Evolutionary conservation across 2,329 filamentous ascomycete genomes (phyloP).

Genomic region (Aureobasidium sp.): DNA sequence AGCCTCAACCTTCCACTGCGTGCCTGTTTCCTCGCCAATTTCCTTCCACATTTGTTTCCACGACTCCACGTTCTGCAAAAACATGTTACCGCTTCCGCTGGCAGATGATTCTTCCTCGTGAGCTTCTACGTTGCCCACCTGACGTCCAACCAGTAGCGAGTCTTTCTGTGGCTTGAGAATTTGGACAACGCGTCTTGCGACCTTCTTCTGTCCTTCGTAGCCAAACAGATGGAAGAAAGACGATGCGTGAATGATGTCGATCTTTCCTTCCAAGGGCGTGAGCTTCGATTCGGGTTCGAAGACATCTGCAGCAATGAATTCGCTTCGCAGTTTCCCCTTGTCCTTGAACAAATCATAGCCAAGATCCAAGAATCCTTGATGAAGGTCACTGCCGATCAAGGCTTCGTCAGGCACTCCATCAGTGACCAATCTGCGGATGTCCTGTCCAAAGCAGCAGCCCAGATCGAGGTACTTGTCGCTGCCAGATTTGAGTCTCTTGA

Average conservation of each 20-base stretch:
- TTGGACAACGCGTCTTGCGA: conserved; percentile 27
- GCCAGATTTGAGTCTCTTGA: conserved; percentile 23
- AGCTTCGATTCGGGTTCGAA: conserved; percentile 27
- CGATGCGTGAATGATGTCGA: conserved; percentile 36
- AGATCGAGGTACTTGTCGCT: conserved; percentile 33
- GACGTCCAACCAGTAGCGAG: conserved; percentile 34
- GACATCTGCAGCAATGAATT: conserved; percentile 31
- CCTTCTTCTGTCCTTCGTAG: conserved; percentile 33
- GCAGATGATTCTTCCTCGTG: not conserved
- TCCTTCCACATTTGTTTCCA: conserved; percentile 34
- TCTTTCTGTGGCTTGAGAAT: conserved; percentile 30
- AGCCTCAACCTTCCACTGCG: conserved; percentile 30
- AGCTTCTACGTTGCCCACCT: conserved; percentile 29
- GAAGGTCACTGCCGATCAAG: conserved; percentile 29
- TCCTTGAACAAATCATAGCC: conserved; percentile 35
- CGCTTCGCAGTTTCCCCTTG: conserved; percentile 24
- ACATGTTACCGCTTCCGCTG: conserved; percentile 22
- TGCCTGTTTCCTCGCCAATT: conserved; percentile 32
- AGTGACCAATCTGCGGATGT: conserved; percentile 32
- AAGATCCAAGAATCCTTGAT: conserved; percentile 29
- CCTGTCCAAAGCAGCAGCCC: conserved; percentile 35
- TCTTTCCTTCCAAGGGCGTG: conserved; percentile 30
- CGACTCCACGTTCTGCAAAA: conserved; percentile 31
- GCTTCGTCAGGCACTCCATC: conserved; percentile 31
- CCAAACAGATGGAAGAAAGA: conserved; percentile 41